Evolutionary conservation across 2,329 filamentous ascomycete genomes (phyloP), one percentile per base, ranked within the genome.

Genomic region (Pseudopithomyces maydicus): DNA sequence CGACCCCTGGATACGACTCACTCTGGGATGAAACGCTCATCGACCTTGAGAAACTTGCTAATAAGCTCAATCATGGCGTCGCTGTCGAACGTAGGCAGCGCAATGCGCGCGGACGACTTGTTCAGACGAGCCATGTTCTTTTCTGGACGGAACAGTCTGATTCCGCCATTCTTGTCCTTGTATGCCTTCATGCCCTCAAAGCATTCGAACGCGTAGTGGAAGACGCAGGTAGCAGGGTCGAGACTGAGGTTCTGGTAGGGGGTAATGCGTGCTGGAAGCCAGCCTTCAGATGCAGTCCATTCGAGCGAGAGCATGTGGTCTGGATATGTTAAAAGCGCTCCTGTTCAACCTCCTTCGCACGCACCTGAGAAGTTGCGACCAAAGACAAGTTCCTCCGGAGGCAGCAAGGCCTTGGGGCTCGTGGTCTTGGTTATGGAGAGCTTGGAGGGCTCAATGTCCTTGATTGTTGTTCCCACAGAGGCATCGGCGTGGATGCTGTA

Each of bases 181-280:
- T 99, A 99, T 58, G 95, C 95, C 83, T 99, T 99, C 92, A 98
- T 97, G 67, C 95, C 95, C 82, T 99, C 95, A 79, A 99, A 99
- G 77, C 90, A 95, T 78, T 96, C 91, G 74, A 98, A 98, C 47
- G 92, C 95, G 79, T 99, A 99, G 85, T 99, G 95, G 80, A 99
- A 94, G 61, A 98, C 95, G 80, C 93, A 98, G 33, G 92, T 95
- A 42, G 95, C 92, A 23, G 95, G 95, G 77, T 98, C 95, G 69
- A 99, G 89, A 44, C 91, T 94, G 68, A 99, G 90, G 80, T 97
- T 97, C 79, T 97, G 92, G 83, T 98, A 98, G 19, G 95, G 95
- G 17, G 86, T 88, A 74, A 99, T 98, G 64, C 86, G 84, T 56
- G 94, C 91, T 14, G 88, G 79, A 41, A 89, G 80, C 95, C 95